Percentiles rank a stretch among this genome's conserved stretches.
Conservation (phyloP, 352 stramenopile species). For the Pythium monospermum region DNA sequence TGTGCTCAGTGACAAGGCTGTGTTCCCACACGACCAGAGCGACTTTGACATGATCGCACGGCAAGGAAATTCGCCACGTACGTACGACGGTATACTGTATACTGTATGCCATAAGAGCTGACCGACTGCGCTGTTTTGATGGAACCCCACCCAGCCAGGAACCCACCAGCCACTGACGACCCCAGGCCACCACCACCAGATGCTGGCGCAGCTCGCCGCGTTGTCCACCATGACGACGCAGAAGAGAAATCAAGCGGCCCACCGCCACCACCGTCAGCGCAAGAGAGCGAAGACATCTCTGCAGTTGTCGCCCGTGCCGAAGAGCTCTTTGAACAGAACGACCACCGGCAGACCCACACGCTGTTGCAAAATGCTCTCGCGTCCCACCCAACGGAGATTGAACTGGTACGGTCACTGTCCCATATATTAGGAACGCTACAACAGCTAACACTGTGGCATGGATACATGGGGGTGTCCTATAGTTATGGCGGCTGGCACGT, state of each 20-base stretch:
- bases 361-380: conserved; percentile 37
- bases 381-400: conserved; percentile 35
- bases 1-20: conserved; percentile 47
- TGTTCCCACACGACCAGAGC: conserved; percentile 47
- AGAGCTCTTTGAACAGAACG: conserved; percentile 41
- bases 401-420: conserved; percentile 40
- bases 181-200: background rate
- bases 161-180: background rate
- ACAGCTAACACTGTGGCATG: background rate
- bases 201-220: background rate
- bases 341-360: conserved; percentile 33
- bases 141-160: background rate
- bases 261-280: background rate
- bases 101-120: background rate
- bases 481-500: conserved; percentile 63
- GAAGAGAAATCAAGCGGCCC: conserved; percentile 32
- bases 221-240: conserved; percentile 13
- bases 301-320: conserved; percentile 36
- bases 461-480: background rate
- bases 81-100: conserved; percentile 20
- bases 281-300: conserved; percentile 28
- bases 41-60: conserved; percentile 56
- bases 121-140: background rate
- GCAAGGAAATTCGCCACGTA: no score
- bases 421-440: background rate